Evolutionary conservation across 1,284 basidiomycete species (phyloP).

Genomic region (Tilletia caries): DNA sequence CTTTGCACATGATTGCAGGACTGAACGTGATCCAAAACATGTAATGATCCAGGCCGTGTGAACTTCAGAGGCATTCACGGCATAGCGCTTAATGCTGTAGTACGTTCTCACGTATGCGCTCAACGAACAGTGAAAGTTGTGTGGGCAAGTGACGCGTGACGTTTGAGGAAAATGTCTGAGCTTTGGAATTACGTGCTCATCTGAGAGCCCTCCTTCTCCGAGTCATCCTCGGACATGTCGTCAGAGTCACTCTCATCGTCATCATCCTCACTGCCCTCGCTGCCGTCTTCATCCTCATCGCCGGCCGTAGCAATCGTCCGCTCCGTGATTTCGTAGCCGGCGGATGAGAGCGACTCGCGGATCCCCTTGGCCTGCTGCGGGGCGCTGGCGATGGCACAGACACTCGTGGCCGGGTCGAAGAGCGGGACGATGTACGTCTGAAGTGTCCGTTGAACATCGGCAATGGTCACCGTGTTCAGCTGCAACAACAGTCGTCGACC

Average conservation of each 20-base stretch:
- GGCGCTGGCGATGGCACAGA: conserved; percentile 77
- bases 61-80: too few relatives aligned
- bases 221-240: conserved; percentile 11
- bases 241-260: conserved; percentile 23
- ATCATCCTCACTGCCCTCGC: conserved; percentile 3
- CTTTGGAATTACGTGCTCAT: background rate
- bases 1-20: too few relatives aligned
- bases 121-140: too few relatives aligned
- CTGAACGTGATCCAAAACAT: too few relatives aligned
- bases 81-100: too few relatives aligned
- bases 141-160: too few relatives aligned
- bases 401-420: conserved; percentile 73
- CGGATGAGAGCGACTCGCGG: conserved; percentile 62
- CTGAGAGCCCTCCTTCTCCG: conserved; percentile 1
- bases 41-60: too few relatives aligned
- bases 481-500: conserved; percentile 27
- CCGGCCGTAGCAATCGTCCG: conserved; percentile 66
- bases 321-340: conserved; percentile 76
- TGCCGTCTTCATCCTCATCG: conserved; percentile 23
- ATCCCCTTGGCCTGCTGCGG: conserved; percentile 76
- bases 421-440: conserved; percentile 77
- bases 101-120: too few relatives aligned
- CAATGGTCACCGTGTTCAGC: conserved; percentile 66
- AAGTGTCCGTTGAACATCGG: conserved; percentile 70
- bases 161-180: background rate